Conservation (phyloP, 2,329 filamentous ascomycete genomes). For the Trichoderma koningii region DNA sequence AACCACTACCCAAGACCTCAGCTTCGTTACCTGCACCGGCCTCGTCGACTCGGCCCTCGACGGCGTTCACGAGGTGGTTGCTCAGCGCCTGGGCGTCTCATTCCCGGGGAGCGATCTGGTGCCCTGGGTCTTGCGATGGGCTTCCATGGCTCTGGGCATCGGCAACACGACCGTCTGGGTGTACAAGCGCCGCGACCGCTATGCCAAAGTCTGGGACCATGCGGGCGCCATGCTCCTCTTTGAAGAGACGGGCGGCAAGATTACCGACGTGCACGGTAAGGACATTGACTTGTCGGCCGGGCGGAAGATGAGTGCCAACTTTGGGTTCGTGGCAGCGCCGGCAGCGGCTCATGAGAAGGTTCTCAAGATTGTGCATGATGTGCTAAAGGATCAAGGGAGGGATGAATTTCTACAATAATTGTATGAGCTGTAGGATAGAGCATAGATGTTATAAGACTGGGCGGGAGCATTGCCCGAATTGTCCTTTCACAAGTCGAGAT, state of each 20-base stretch:
- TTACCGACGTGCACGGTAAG: constrained; percentile 57
- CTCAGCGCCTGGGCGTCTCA: constrained; percentile 44
- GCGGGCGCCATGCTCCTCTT: constrained; percentile 62
- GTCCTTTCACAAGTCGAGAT: too few relatives aligned
- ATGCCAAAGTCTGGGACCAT: constrained; percentile 62
- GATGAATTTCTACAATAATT: constrained; percentile 31
- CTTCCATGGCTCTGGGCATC: constrained; percentile 53
- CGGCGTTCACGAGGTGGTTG: constrained; percentile 50
- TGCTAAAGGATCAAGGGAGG: constrained; percentile 54
- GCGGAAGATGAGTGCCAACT: constrained; percentile 53
- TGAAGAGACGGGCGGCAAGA: constrained; percentile 56
- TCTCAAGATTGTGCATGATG: constrained; percentile 71
- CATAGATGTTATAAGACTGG: too few relatives aligned
- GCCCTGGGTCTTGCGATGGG: constrained; percentile 61
- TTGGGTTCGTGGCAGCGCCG: constrained; percentile 59
- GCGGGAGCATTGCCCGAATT: too few relatives aligned
- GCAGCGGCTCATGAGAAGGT: constrained; percentile 47
- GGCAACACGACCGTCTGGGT: constrained; percentile 60
- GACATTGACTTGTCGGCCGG: constrained; percentile 53
- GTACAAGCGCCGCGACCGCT: constrained; percentile 51
- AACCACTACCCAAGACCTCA: constrained; percentile 34
- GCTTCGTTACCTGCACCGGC: constrained; percentile 51
- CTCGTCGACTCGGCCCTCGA: constrained; percentile 52
- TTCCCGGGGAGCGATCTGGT: constrained; percentile 56
- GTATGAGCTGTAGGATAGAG: background rate